Evolutionary conservation across 129 eudicot genomes (phyloP), one percentile per base, ranked within the genome.

Genomic region (Silybum marianum): DNA sequence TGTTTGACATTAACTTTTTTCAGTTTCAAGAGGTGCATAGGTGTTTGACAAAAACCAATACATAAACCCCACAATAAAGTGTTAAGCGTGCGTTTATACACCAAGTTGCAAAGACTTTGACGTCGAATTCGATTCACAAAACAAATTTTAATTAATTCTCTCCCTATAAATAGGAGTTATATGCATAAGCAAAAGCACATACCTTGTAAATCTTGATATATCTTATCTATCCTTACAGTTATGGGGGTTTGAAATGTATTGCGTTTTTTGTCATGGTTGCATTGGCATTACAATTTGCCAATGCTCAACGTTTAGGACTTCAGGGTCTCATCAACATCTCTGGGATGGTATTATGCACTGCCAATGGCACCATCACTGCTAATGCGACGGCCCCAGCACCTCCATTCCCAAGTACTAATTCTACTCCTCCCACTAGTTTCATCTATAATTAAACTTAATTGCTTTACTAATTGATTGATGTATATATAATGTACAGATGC

Each of bases 221-320:
- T 71, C 69, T 51, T 60, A 60, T 71, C 69, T 51, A 71, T 54
- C 68, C 51, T 7, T 39, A 39, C 9, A 9, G 12, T 12, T 2
- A 82, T 82, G 86, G 78, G 78, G 73, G 73, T 69, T 70, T 76
- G 78, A 82, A 82, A 82, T 26, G 36, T 18, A 26, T 58, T 14
- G 23, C 82, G 19, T 67, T 82, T 82, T 76, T 82, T 19, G 78
- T 76, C 0, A 10, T 72, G 40, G 68, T 81, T 81, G 44, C 67
- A 54, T 77, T 30, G 16, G 36, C 86, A 70, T 76, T 81, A 26
- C 82, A 82, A 0, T 51, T 51, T 54, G 65, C 78, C 3, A 68
- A 76, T 54, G 82, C 86, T 51, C 86, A 76, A 58, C n/a, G n/a
- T n/a, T n/a, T n/a, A n/a, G n/a, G n/a, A n/a, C n/a, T n/a, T n/a